A percentile compares a stretch with the other conserved stretches of the same genome.
Evolutionary conservation across 2,329 filamentous ascomycete species (phyloP).

Genomic region (Xylariaceae sp.): DNA sequence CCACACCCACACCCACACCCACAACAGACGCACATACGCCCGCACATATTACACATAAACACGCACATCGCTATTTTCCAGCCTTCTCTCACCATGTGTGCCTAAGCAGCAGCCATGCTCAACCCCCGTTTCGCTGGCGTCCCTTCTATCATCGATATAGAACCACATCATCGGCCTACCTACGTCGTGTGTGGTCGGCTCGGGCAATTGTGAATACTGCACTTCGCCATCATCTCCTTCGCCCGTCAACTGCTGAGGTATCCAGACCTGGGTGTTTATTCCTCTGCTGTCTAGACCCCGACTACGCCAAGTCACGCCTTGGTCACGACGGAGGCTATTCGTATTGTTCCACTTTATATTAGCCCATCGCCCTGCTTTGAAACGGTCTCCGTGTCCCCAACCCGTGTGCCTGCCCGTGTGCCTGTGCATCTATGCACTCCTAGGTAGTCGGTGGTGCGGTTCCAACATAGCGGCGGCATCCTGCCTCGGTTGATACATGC

Average conservation of each 20-base stretch:
- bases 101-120: slow-evolving; percentile 22
- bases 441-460: slow-evolving; percentile 6
- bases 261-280: slow-evolving; percentile 11
- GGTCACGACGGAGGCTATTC: slow-evolving; percentile 17
- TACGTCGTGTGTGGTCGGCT: slow-evolving; percentile 10
- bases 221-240: slow-evolving; percentile 15
- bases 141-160: slow-evolving; percentile 23
- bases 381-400: background rate
- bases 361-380: slow-evolving; percentile 7
- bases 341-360: background rate
- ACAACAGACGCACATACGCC: background rate
- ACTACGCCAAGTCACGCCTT: slow-evolving; percentile 22
- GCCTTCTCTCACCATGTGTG: slow-evolving; percentile 11
- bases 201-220: slow-evolving; percentile 5
- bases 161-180: slow-evolving; percentile 24
- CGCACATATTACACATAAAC: background rate
- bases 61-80: background rate
- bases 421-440: slow-evolving; percentile 14
- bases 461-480: slow-evolving; percentile 20
- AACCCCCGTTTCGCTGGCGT: slow-evolving; percentile 22
- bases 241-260: slow-evolving; percentile 12
- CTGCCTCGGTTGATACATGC: slow-evolving; percentile 18
- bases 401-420: background rate
- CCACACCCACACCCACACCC: no score
- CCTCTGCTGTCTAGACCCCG: slow-evolving; percentile 20